Percentiles rank a stretch among this genome's conserved stretches.
phyloP scores from a whole-genome alignment of 441 rosid species.

The Adansonia grandidieri region DNA sequence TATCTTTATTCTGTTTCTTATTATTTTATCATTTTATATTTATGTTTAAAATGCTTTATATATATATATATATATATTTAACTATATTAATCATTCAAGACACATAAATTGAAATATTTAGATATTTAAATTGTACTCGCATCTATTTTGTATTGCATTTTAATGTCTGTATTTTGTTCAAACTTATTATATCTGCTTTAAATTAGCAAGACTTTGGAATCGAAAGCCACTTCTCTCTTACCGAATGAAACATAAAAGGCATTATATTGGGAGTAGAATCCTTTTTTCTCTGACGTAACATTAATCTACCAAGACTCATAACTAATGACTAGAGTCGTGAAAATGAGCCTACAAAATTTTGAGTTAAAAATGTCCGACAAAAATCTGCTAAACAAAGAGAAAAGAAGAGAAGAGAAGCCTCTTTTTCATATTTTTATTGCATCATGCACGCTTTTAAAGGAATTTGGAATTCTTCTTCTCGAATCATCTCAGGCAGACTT shows the following conservation, averaged over 20 bases:
- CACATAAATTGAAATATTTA: too few species aligned
- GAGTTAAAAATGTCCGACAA: slow-evolving; percentile 25
- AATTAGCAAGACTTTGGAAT: not conserved
- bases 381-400: not conserved
- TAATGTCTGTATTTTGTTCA: not conserved
- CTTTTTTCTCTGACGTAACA: not conserved
- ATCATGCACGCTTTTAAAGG: not conserved
- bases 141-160: not conserved
- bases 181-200: not conserved
- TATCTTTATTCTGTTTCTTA: too few species aligned
- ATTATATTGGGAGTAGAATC: not conserved
- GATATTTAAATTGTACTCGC: too few species aligned
- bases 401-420: not conserved
- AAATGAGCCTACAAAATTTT: slow-evolving; percentile 46
- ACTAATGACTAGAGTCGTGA: not conserved
- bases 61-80: too few species aligned
- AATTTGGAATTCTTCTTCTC: not conserved
- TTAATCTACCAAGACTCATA: not conserved
- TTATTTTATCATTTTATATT: too few species aligned
- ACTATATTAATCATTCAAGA: too few species aligned
- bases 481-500: slow-evolving; percentile 67
- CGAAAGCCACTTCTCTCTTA: not conserved
- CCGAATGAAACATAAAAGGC: not conserved
- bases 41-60: too few species aligned
- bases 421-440: slow-evolving; percentile 1